These are phyloP conservation scores for Neurospora sp. DNA, from an alignment of 495 filamentous ascomycete genomes.

Conservation along the genomic window DNA sequence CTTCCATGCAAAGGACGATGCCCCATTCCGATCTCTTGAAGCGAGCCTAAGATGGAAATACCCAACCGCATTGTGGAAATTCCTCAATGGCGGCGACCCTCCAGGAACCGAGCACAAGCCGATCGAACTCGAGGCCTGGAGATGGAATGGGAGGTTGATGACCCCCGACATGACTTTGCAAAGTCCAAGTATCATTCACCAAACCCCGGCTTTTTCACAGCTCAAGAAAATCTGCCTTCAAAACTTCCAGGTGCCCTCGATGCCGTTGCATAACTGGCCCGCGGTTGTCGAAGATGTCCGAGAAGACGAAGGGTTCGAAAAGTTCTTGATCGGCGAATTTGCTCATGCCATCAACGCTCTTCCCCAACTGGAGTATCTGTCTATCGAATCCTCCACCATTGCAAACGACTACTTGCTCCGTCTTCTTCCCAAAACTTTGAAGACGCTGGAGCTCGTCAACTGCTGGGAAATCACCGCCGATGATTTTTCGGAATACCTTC, in stretches of 20 bases:
- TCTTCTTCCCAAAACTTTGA: slow-evolving; percentile 52
- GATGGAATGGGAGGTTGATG: slow-evolving; percentile 64
- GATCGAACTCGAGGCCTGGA: slow-evolving; percentile 54
- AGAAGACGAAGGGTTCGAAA: slow-evolving; percentile 7
- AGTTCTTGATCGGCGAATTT: slow-evolving; percentile 33
- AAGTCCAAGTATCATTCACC: slow-evolving; percentile 42
- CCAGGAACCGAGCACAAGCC: background rate
- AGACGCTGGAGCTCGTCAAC: slow-evolving; percentile 59
- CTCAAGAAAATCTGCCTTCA: slow-evolving; percentile 53
- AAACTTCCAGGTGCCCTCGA: slow-evolving; percentile 47
- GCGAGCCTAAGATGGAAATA: slow-evolving; percentile 52
- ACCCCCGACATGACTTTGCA: slow-evolving; percentile 37
- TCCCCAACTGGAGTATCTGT: slow-evolving; percentile 49
- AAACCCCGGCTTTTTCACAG: slow-evolving; percentile 45
- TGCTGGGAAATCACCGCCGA: slow-evolving; percentile 57
- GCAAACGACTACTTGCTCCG: slow-evolving; percentile 49
- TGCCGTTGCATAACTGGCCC: slow-evolving; percentile 2
- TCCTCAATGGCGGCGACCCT: slow-evolving; percentile 26
- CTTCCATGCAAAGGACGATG: slow-evolving; percentile 40
- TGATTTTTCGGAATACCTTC: slow-evolving; percentile 49
- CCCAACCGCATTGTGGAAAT: slow-evolving; percentile 46
- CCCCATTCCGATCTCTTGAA: slow-evolving; percentile 43
- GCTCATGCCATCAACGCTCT: slow-evolving; percentile 49
- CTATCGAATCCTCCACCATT: slow-evolving; percentile 58
- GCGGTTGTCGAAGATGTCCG: background rate